Base-by-base conservation (phyloP, 2,329 filamentous ascomycete genomes). In the Arthroderma sp. region DNA sequence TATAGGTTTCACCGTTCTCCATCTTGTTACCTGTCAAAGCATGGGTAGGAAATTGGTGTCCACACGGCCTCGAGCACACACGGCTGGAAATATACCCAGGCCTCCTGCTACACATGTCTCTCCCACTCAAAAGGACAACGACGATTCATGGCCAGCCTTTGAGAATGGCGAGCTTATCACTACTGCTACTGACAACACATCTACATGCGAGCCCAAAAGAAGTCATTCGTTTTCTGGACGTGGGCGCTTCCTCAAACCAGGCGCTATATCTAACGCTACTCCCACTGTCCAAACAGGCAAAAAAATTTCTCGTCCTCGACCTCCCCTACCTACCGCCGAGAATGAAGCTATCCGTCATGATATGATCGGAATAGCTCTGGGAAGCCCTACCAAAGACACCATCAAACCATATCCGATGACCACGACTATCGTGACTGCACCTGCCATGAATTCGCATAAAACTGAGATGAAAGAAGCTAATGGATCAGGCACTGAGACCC, bases 351-450 rank as follows among this genome's bases (percentile, higher is more conserved):
- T 47, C 5, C 62, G 65, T 5, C 67, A 68, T 38, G 63, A 67
- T 49, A 70, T 67, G 52, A 86, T 87, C 49, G 83, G 83, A 6
- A 80, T 87, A 71, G 83, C 83, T 1, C 64, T 86, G 45, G 83
- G 82, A 30, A 86, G 81, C 55, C 83, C 83, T 27, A 65, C 70
- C 9, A 52, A 60, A 50, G 36, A 33, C n/a, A 22, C 45, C n/a
- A 10, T 6, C 37, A 3, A 27, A 29, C 29, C 32, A 33, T 33
- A n/a, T 33, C 36, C 45, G 34, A 29, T 36, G 2, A 40, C 44
- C n/a, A 34, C 38, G 0, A 11, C 22, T 8, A 40, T 15, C 11
- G 30, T 8, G 8, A 46, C 29, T 37, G 28, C 31, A 6, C 40
- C 38, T n/a, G 8, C 15, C 15, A 22, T 22, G 9, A 15, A 47